Conservation (phyloP, 2,329 filamentous ascomycete genomes). For the Aspergillus spinulosporus region DNA sequence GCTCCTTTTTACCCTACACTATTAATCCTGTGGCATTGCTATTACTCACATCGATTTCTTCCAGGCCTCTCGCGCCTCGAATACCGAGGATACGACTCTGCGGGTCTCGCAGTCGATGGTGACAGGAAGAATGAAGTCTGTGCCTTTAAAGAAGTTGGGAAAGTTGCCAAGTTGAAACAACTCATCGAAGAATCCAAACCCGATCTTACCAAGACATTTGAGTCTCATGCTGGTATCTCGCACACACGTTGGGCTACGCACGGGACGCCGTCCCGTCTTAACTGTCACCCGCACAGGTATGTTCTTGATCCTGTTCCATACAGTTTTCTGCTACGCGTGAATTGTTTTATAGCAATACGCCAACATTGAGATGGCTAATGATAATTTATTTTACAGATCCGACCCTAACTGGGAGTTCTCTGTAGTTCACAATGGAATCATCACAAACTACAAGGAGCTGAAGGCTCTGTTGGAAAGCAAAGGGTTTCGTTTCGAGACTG, state of each 20-base stretch:
- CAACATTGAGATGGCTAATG: no score
- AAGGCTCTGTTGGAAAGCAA: conserved; percentile 90
- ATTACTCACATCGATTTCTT: background rate
- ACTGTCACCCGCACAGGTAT: conserved; percentile 98
- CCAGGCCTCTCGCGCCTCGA: conserved; percentile 89
- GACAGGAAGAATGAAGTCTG: conserved; percentile 98
- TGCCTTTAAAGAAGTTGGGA: conserved; percentile 98
- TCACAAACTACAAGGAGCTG: conserved; percentile 99
- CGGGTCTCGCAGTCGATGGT: conserved; percentile 91
- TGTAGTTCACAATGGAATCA: conserved; percentile 99
- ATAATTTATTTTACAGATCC: conserved; percentile 59
- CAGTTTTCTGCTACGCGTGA: background rate
- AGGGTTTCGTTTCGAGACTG: conserved; percentile 98
- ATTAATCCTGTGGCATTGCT: background rate
- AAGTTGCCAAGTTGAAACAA: conserved; percentile 94
- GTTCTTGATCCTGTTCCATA: conserved; percentile 27
- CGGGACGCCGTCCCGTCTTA: conserved; percentile 85
- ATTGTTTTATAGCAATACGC: no score
- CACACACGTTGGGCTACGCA: conserved; percentile 99
- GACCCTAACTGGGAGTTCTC: conserved; percentile 95
- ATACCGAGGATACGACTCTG: conserved; percentile 98
- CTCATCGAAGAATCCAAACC: conserved; percentile 81
- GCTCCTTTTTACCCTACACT: background rate
- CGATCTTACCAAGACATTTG: conserved; percentile 89
- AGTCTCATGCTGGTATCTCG: conserved; percentile 97